Evolutionary conservation across 768 basidiomycete species (phyloP), one percentile per base, ranked within the genome.

Genomic region (Cytidiella melzeri): DNA sequence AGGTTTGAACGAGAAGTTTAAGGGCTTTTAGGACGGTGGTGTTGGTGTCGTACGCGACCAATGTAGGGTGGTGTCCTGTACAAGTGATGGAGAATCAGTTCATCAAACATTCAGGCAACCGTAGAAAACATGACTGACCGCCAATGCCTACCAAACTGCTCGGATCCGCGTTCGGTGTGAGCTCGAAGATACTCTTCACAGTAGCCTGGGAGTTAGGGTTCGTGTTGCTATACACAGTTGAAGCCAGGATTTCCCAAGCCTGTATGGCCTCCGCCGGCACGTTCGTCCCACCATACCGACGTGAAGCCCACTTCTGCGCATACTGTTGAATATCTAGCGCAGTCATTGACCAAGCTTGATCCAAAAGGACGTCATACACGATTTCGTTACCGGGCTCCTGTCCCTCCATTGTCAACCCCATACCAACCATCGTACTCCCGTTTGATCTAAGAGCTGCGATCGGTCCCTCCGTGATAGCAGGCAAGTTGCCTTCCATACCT

Each of bases 301-400:
- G 64, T 21, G 63, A 49, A 13, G 63, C 63, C 68, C 69, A 72
- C 6, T 61, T 53, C 27, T 59, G 52, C 20, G 69, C 59, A 42
- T 69, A 71, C 3, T 54, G 43, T 1, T 62, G 53, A 52, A 64
- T 61, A 48, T 67, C 54, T 41, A 72, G 57, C 3, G 67, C 55
- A 1, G 60, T 59, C 2, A 64, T 43, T 3, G 67, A 71, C 70
- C 70, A 72, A 1, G 69, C 70, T 45, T 71, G 70, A 55, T 71
- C 69, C 34, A 72, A 63, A 3, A 72, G 59, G 21, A 72, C 52
- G 43, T 70, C 67, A 41, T 72, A 71, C n/a, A 70, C 58, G 34
- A 72, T 66, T 61, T 71, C 70, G 51, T 72, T 72, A n/a, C 70
- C 70, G 3, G 20, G 45, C 47, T 72, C 70, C 43, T 69, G 61